Evolutionary conservation across 2,329 filamentous ascomycete genomes (phyloP), one percentile per base, ranked within the genome.

Genomic region (Beauveria sp.): DNA sequence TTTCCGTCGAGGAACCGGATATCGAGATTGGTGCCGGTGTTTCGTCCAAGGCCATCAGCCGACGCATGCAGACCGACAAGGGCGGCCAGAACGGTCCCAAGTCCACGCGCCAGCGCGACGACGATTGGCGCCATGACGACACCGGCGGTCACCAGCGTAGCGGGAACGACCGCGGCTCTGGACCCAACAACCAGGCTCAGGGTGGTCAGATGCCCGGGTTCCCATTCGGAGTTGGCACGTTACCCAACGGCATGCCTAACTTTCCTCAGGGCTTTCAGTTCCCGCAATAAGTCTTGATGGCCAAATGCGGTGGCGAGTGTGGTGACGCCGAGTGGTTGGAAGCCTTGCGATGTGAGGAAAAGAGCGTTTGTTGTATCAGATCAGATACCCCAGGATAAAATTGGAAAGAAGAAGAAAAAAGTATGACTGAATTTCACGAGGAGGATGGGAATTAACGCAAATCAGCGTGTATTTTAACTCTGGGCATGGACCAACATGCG

Each of bases 21-120:
- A 99, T 99, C 69, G 95, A 99, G 75, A 99, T 99, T 62, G 95
- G 95, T 59, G 93, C 93, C 20, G 95, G 95, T 61, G 96, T 99
- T 16, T 97, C 93, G 20, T 97, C 92, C 49, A 99, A 99, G 80
- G 91, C 86, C 45, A 88, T 88, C 64, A 87, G 84, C 67, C 80
- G 86, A 20, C 83, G 86, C 42, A 88, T 88, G 83, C 84, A 87
- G 73, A 88, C 85, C 8, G 86, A 88, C 70, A 84, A 85, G 69
- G 83, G 85, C 59, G 86, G 86, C 42, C 80, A 80, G 67, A 83
- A 86, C 68, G 85, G 86, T 3, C 85, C 85, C 57, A 87, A 86
- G 69, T 88, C 84, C 1, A 83, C 80, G n/a, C 76, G 80, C 20
- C 76, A 78, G 64, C 73, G 72, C 26, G 75, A 76, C 1, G 74